Evolutionary conservation across 2,329 filamentous ascomycete genomes (phyloP), one percentile per base, ranked within the genome.

Genomic region (Pseudopyricularia javanii): DNA sequence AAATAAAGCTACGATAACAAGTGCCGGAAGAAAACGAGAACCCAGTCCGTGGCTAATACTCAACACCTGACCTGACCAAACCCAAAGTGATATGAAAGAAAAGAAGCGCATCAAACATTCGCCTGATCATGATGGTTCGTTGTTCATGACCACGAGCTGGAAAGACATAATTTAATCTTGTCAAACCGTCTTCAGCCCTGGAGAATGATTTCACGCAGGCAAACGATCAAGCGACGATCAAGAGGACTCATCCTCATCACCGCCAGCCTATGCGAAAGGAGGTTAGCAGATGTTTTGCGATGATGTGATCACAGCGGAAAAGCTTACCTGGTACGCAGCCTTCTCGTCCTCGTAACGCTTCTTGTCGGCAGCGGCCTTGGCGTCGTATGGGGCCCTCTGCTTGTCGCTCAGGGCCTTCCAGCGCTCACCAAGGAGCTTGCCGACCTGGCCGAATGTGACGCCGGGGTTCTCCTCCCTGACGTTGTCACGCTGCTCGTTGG

Each of bases 281-380:
- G 50, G 58, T 67, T 63, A 69, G 67, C 57, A 57, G 47, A 33
- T 50, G 34, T 4, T 20, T n/a, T 17, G 30, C 49, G 26, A 47
- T 24, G 34, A 28, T 54, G 55, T 33, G 53, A 58, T 54, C 52
- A 57, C 55, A 55, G 55, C 32, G 49, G 50, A 54, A 50, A 53
- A 4, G 73, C 85, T 76, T 77, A 94, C 89, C 65, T 89, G 84
- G 79, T 95, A 98, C 59, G 82, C 87, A 61, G 86, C 85, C 82
- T 98, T 98, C 82, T 97, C 90, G 62, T 95, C 88, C 72, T 97
- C 91, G 69, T 97, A 98, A 57, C 93, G 86, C 85, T 97, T 95
- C 88, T 97, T 98, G 75, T 98, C 93, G 59, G 85, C 78, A 51
- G 87, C 88, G 67, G 93, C 93, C 85, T 97, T 97, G 69, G 88